Percentiles rank a stretch among this genome's conserved stretches.
Evolutionary conservation across 495 filamentous ascomycete species (phyloP).

Genomic region (Penicillium egyptiacum): DNA sequence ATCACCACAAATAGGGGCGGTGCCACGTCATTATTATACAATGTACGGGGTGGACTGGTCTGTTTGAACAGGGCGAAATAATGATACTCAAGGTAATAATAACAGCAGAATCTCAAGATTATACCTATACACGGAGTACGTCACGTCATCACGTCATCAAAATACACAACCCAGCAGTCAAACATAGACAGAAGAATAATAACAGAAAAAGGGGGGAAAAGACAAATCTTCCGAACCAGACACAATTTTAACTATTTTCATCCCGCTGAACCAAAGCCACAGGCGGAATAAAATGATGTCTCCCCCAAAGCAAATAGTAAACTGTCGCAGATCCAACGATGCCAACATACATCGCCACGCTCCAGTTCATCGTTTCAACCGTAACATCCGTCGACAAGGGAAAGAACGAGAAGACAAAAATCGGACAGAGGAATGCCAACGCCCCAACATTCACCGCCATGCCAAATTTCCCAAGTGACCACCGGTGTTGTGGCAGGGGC

Average conservation of each 20-base stretch:
- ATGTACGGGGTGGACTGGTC: neutral
- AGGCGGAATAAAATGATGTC: slow-evolving; percentile 46
- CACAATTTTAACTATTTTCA: neutral
- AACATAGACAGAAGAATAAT: slow-evolving; percentile 1
- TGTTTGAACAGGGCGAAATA: neutral
- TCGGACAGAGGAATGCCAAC: slow-evolving; percentile 42
- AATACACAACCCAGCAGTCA: neutral
- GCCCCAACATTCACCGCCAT: slow-evolving; percentile 47
- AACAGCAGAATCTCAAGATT: neutral
- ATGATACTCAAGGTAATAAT: neutral
- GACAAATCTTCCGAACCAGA: neutral
- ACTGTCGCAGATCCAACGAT: slow-evolving; percentile 45
- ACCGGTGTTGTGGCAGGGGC: slow-evolving; percentile 45
- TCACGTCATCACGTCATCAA: slow-evolving; percentile 16
- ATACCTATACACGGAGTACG: slow-evolving; percentile 5
- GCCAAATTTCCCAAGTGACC: slow-evolving; percentile 51
- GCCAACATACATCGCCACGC: slow-evolving; percentile 47
- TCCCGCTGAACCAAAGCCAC: slow-evolving; percentile 47
- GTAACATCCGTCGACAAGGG: slow-evolving; percentile 45
- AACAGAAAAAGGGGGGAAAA: neutral
- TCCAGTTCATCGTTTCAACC: slow-evolving; percentile 50
- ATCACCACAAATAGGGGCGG: neutral
- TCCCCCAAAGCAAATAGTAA: slow-evolving; percentile 46
- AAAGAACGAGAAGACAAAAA: slow-evolving; percentile 57
- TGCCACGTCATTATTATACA: neutral